Evolutionary conservation across 495 filamentous ascomycete species (phyloP), one percentile per base, ranked within the genome.

Genomic region (Hypoxylon lenormandii): DNA sequence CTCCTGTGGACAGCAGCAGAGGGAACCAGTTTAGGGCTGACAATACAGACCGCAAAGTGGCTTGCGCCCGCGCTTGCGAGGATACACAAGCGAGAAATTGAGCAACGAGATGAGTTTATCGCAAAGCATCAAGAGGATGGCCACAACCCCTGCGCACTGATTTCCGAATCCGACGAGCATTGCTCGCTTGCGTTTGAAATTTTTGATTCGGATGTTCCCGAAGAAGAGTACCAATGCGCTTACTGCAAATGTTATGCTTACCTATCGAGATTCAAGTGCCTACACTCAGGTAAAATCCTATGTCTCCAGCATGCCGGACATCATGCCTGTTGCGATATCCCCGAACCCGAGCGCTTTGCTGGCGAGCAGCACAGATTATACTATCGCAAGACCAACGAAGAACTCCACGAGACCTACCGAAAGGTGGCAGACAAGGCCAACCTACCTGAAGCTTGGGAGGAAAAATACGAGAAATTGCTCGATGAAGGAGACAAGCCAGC

Each of bases 41-140:
- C 91, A 0, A 98, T 98, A 56, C 90, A 93, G 66, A 97, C 94
- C 15, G 93, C 95, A 1, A 96, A 94, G 78, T 98, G 95, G 86
- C 84, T 98, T 38, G 91, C 90, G 1, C 94, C 94, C 2, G 95
- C 95, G 15, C 80, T 98, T 38, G 88, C 90, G 48, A 86, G 89
- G 60, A 89, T 95, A 70, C 85, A 84, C 66, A 84, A 86, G 60
- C 88, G 92, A 36, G 95, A 98, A 80, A 71, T 90, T 2, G 73
- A 72, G 11, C 88, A 91, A 57, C 85, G 95, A 47, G 80, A 86
- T 36, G 79, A 84, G 2, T 94, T 97, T 69, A 70, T 90, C 33
- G 78, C 83, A 54, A 86, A 85, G 23, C 91, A 94, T 62, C 83
- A 81, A 37, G 86, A 89, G 38, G 76, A 82, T 7, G 74, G 72